Evolutionary conservation across 2,329 filamentous ascomycete species (phyloP), one percentile per base, ranked within the genome.

Genomic region (Penicillium oxalicum): DNA sequence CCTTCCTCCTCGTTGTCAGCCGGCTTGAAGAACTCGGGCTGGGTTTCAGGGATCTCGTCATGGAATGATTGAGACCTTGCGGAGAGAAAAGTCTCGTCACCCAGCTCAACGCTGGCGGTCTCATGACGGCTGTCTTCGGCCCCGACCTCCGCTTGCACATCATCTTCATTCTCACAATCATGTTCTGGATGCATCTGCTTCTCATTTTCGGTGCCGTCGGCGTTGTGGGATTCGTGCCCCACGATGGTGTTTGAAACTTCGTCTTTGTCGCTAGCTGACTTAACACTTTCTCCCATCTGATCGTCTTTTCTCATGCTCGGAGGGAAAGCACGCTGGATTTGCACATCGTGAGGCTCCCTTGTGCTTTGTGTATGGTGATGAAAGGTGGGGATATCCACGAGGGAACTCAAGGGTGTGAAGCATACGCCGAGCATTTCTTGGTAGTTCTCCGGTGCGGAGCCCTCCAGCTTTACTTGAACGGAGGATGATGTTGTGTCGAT

Each of bases 81-180:
- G 4, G 54, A 42, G 18, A 51, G 27, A 35, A 60, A 56, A 2
- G 36, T 48, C 4, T 63, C 59, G 32, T 65, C 63, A 18, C 68
- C 67, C 4, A 71, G 61, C 48, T 71, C 68, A 35, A 70, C 53
- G 45, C 69, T 72, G 28, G 66, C 66, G 33, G 61, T 66, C 47
- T 67, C 61, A 47, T 69, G 66, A 11, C 49, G 48, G 8, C 52
- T 53, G 26, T 52, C 49, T 13, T 60, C 53, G 27, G 44, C 32
- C 11, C 55, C 50, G 37, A 40, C 35, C 12, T 45, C 45, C 48
- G 52, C 47, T 46, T 55, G 43, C 36, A 40, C 24, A 12, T 56
- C 41, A 8, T 48, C 45, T 39, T 56, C 49, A 1, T 56, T 47
- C 18, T 51, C 36, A 25, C 55, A 47, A 32, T 37, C 44, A 41